Evolutionary conservation across 257 asterid genomes (phyloP), one percentile per base, ranked within the genome.

Genomic region (Cruciata laevipes): DNA sequence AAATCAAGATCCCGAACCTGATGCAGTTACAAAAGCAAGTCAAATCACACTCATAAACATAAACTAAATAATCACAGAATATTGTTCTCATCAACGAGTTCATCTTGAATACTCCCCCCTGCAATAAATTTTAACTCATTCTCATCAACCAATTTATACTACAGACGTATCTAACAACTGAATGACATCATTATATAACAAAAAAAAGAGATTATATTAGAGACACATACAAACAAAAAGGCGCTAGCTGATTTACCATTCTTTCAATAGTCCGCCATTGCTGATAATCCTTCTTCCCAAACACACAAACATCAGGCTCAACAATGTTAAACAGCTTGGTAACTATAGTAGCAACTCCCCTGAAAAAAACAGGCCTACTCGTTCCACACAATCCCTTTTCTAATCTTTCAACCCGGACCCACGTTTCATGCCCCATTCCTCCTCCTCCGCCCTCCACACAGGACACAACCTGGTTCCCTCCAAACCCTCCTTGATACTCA

Each of bases 201-300:
- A 42, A 42, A 11, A 42, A 42, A 2, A 42, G n/a, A 11, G 3
- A 12, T 13, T 42, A 37, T 37, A 37, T 37, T 11, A 42, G 51
- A 42, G 5, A 42, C 16, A 40, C 1, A 37, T 4, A 37, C 16
- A 40, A 13, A 42, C 17, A 42, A 13, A 42, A 13, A 42, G 51
- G 51, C 51, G 0, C 51, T 42, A 42, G 51, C 51, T 42, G 18
- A 11, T 42, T 79, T 31, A 90, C 99, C 99, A 93, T 85, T 79
- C 95, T 81, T 49, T 79, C 81, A 44, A 90, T 78, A 62, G 88
- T 83, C 84, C 85, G 83, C 95, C 90, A 86, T 59, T 93, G 99
- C 78, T 90, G 99, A 79, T 93, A 93, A 75, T 93, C 99, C 85
- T 93, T 93, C 92, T 93, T 93, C 40, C 97, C 99, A 79, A 93